phyloP scores from a whole-genome alignment of 441 rosid species.

The Eruca vesicaria region DNA sequence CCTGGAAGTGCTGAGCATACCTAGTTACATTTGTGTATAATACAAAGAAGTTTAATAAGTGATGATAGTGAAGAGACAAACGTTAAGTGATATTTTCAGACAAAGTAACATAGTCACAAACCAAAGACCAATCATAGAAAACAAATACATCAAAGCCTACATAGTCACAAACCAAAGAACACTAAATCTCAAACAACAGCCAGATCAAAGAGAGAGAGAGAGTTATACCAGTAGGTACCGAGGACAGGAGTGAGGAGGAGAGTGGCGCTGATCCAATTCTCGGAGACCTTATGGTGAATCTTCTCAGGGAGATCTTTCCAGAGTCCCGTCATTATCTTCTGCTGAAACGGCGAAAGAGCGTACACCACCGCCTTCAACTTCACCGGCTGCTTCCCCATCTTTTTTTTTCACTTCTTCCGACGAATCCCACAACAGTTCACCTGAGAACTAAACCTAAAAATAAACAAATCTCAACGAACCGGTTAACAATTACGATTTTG shows the following conservation, averaged over 20 bases:
- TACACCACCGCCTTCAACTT: conserved; percentile 91
- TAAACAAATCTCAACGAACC: neutral
- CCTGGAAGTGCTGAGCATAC: conserved; percentile 71
- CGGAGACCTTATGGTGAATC: conserved; percentile 91
- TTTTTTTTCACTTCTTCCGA: conserved; percentile 21
- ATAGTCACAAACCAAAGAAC: neutral
- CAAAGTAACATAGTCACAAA: neutral
- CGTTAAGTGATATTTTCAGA: neutral
- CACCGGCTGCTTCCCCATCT: conserved; percentile 90
- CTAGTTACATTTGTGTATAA: conserved; percentile 45
- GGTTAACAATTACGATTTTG: conserved; percentile 3
- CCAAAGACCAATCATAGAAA: neutral
- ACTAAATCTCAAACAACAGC: neutral
- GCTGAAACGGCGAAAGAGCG: conserved; percentile 94
- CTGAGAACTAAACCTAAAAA: conserved; percentile 5
- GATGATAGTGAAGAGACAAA: neutral
- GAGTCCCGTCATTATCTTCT: conserved; percentile 80
- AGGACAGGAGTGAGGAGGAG: conserved; percentile 76
- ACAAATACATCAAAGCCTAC: neutral
- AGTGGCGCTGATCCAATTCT: conserved; percentile 87
- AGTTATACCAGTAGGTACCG: conserved; percentile 60
- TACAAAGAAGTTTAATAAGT: neutral
- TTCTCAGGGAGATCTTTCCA: conserved; percentile 79
- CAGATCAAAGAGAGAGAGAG: conserved; percentile 1
- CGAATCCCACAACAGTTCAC: conserved; percentile 6